These are phyloP conservation scores for Amanita molliuscula DNA, from an alignment of 768 basidiomycete species.

Conservation along the genomic window DNA sequence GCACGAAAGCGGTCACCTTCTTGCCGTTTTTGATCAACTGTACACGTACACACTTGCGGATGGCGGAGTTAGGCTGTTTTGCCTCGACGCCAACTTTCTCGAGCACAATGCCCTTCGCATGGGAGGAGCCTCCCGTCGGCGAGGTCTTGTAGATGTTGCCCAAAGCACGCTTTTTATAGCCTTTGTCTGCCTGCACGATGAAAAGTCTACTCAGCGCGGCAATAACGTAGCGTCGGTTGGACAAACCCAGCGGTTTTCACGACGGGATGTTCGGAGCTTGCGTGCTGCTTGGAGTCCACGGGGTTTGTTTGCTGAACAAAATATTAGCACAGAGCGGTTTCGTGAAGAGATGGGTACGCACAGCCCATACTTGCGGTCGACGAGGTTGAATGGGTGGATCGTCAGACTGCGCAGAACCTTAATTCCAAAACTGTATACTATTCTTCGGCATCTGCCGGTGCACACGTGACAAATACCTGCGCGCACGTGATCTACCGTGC, in stretches of 20 bases:
- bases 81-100: constrained; percentile 99
- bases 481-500: not conserved
- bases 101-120: constrained; percentile 99
- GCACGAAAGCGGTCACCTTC: constrained; percentile 99
- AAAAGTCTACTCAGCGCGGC: constrained; percentile 7
- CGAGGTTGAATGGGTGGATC: constrained; percentile 26
- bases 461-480: not conserved
- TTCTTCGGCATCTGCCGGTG: constrained; percentile 5
- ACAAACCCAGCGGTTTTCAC: constrained; percentile 91
- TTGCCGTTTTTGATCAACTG: constrained; percentile 99
- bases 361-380: constrained; percentile 76
- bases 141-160: constrained; percentile 99
- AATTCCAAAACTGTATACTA: constrained; percentile 33
- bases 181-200: constrained; percentile 77
- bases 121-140: constrained; percentile 97
- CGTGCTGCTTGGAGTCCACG: constrained; percentile 98
- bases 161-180: constrained; percentile 98
- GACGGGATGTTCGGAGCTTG: constrained; percentile 90
- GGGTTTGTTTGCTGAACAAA: constrained; percentile 83
- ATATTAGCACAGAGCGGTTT: constrained; percentile 9
- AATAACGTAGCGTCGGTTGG: constrained; percentile 5
- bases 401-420: constrained; percentile 33
- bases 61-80: constrained; percentile 99
- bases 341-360: constrained; percentile 34
- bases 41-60: constrained; percentile 99